Evolutionary conservation across 805 yeast species (phyloP), one percentile per base, ranked within the genome.

Genomic region (Komagataella pseudopastoris): DNA sequence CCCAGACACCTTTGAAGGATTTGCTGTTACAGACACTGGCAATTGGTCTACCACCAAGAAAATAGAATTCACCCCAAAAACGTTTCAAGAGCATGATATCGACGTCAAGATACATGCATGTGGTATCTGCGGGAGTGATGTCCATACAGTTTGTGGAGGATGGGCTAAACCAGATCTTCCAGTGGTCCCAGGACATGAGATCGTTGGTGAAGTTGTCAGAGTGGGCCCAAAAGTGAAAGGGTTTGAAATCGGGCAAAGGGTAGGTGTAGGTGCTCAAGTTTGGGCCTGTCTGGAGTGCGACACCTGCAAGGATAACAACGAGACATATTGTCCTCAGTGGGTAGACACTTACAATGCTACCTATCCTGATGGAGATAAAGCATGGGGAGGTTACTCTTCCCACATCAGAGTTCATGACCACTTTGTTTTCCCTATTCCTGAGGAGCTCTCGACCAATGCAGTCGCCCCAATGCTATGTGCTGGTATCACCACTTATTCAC

Each of bases 381-480:
- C 81, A 4, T 81, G 78, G 59, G 88, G 88, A 66, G 89, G 90
- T 16, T 81, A 81, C 64, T 73, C 87, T n/a, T 73, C 80, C 48
- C 80, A 79, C 64, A 72, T 81, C 46, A 75, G 88, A 56, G 79
- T 80, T 49, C 75, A 80, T 63, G 85, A 81, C 63, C 71, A 74
- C 53, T 80, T 80, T 62, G 83, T 74, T 2, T 74, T 84, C 68
- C 79, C 78, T 48, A 75, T 84, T 53, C 90, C 91, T 47, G 77
- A 76, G 12, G 63, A 58, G 14, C 59, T 81, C 46, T 70, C 75
- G 44, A 69, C 77, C 47, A 76, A 71, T 43, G 67, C 71, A 23
- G 87, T 80, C 24, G 89, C 88, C 3, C 89, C 90, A 50, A 68
- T 85, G 67, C 67, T 83, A 69, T 85, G 91, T 70, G 91, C 88